Base-by-base conservation (phyloP, 345 rosid genomes). In the Aurinia saxatilis region DNA sequence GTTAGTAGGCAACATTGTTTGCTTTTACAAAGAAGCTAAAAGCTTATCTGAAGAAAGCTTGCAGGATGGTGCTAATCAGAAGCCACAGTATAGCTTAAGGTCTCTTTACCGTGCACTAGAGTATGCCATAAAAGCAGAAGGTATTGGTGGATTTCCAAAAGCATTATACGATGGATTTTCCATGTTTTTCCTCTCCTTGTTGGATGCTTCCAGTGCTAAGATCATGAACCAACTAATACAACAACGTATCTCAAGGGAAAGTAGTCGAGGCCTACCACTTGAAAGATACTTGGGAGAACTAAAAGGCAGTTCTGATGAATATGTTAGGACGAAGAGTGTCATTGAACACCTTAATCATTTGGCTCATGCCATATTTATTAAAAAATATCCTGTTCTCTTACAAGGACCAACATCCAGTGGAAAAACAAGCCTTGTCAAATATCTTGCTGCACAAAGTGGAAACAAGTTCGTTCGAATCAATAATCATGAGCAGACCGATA, bases 361-460 rank as follows among this genome's bases (percentile, higher is more conserved):
- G 78, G 85, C 91, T 1, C 90, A 88, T 51, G 98, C 96, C 57
- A 83, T 87, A 63, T 85, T 81, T 70, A 74, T 89, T 29, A 87
- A 78, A 72, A 89, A 77, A 64, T 89, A 90, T 60, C 97, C 98
- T 47, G 93, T 92, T 70, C 95, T 92, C 13, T 76, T 92, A 59
- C 98, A 92, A 71, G 98, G 98, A 21, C 97, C 97, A 36, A 90
- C 98, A 47, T 92, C 98, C 16, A 89, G 98, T 78, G 98, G 98
- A 50, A 92, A 92, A 63, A 92, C 98, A 55, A 92, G 98, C 71
- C 97, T 92, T 69, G 98, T 92, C 42, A 87, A 82, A 72, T 87
- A 92, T 85, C 98, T 92, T 65, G 97, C 98, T 45, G 71, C 90
- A 39, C 58, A 76, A 65, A 92, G 90, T 63, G 97, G 98, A 51